Conservation (phyloP, 202 grass and related monocot species). For the Cymbopogon flexuosus region DNA sequence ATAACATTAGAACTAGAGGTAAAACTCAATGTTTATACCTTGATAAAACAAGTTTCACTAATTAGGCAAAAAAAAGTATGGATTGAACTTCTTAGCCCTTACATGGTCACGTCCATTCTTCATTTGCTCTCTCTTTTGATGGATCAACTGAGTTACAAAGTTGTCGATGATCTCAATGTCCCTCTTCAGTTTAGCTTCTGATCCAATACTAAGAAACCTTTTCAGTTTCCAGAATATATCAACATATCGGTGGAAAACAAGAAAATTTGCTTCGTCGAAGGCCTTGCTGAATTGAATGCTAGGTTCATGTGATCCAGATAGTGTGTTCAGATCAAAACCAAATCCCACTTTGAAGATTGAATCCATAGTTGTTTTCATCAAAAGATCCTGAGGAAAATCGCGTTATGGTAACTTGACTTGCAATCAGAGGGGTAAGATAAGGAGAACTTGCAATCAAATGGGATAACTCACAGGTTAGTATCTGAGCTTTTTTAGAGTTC, state of each 20-base stretch:
- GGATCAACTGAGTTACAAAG: constrained; percentile 60
- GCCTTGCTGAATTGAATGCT: constrained; percentile 44
- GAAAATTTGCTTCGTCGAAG: constrained; percentile 56
- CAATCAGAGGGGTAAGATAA: no score
- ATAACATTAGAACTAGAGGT: not conserved
- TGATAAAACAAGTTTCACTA: no score
- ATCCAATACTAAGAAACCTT: constrained; percentile 52
- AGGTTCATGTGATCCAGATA: constrained; percentile 37
- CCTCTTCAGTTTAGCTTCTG: constrained; percentile 59
- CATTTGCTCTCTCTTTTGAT: constrained; percentile 48
- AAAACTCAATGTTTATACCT: not conserved
- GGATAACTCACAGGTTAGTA: no score
- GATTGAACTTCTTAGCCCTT: constrained; percentile 1
- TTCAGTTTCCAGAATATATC: constrained; percentile 71
- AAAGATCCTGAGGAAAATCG: constrained; percentile 38
- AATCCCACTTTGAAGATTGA: constrained; percentile 61
- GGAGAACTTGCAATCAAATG: no score
- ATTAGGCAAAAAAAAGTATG: not conserved
- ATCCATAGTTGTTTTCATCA: constrained; percentile 56
- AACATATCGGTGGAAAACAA: constrained; percentile 49
- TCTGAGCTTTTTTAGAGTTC: no score
- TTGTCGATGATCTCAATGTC: constrained; percentile 53
- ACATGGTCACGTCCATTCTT: constrained; percentile 22
- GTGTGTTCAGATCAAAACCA: constrained; percentile 46
- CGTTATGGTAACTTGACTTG: not conserved